These are phyloP conservation scores for Lentinula raphanica DNA, from an alignment of 768 basidiomycete species.

Conservation along the genomic window DNA sequence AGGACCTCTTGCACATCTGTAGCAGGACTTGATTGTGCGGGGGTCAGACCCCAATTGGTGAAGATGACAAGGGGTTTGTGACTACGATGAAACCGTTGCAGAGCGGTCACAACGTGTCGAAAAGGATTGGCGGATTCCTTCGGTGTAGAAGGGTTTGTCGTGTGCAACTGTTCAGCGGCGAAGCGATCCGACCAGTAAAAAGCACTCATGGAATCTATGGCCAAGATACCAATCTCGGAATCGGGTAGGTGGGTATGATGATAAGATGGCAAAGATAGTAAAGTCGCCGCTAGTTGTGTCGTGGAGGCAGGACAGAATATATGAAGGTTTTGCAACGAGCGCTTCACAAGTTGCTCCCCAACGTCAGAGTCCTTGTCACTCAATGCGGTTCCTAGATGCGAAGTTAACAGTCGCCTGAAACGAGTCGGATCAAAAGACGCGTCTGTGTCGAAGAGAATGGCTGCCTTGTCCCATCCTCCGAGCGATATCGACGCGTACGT, in stretches of 20 bases:
- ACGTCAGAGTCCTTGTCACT: constrained; percentile 10
- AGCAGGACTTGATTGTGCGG: background rate
- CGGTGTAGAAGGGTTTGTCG: constrained; percentile 10
- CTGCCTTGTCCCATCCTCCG: constrained; percentile 62
- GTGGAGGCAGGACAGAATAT: constrained; percentile 68
- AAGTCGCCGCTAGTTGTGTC: constrained; percentile 61
- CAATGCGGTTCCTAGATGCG: constrained; percentile 35
- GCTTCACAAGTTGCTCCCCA: constrained; percentile 25
- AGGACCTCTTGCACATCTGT: background rate
- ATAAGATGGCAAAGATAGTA: constrained; percentile 53
- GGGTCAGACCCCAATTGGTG: constrained; percentile 58
- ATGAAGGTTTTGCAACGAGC: constrained; percentile 51
- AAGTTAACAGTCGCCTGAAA: constrained; percentile 46
- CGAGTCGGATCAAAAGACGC: constrained; percentile 54
- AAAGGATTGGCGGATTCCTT: constrained; percentile 27
- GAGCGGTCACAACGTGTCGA: constrained; percentile 40
- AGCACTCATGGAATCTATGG: constrained; percentile 70
- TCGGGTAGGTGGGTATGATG: constrained; percentile 43
- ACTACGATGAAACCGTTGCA: constrained; percentile 43
- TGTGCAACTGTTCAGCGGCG: constrained; percentile 47
- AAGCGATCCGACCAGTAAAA: constrained; percentile 79
- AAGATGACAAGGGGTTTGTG: constrained; percentile 49
- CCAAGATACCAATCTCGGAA: constrained; percentile 58
- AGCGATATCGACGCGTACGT: constrained; percentile 24
- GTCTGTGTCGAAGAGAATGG: constrained; percentile 69